Conservation (phyloP, 176 grass and related monocot genomes). For the Poa annua region DNA sequence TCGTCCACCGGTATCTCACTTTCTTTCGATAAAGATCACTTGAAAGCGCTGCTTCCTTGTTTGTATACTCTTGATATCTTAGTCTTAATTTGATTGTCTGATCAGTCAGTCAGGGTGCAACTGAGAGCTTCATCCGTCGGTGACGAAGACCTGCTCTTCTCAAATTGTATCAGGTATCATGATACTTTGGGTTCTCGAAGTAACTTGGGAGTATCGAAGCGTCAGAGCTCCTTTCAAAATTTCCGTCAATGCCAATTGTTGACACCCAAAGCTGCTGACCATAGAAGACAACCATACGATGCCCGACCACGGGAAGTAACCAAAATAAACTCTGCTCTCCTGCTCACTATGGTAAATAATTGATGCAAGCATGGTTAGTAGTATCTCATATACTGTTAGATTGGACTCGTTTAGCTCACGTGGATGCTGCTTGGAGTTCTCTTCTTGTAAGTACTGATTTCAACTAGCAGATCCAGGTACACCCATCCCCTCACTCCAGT, state of each 20-base stretch:
- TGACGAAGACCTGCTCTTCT: slow-evolving; percentile 17
- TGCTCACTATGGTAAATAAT: neutral
- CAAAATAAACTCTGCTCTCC: neutral
- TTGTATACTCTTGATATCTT: slow-evolving; percentile 1
- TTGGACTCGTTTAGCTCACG: neutral
- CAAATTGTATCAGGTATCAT: neutral
- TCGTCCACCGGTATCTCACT: slow-evolving; percentile 57
- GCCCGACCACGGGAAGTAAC: neutral
- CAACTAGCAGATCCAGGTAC: neutral
- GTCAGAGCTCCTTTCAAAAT: slow-evolving; percentile 2
- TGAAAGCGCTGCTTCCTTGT: neutral
- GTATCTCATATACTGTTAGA: slow-evolving; percentile 4
- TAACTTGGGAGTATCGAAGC: neutral
- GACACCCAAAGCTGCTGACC: slow-evolving; percentile 35
- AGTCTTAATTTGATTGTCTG: slow-evolving; percentile 34
- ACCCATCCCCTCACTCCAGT: neutral
- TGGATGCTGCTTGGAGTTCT: slow-evolving; percentile 30
- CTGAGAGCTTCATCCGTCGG: slow-evolving; percentile 43
- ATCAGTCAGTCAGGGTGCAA: slow-evolving; percentile 45
- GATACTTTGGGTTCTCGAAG: slow-evolving; percentile 11
- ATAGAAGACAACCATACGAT: neutral
- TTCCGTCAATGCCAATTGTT: neutral
- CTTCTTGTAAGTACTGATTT: neutral
- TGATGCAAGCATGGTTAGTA: neutral
- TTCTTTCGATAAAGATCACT: neutral